Conservation (phyloP, 805 yeast genomes). For the Dipodascus albidus region DNA sequence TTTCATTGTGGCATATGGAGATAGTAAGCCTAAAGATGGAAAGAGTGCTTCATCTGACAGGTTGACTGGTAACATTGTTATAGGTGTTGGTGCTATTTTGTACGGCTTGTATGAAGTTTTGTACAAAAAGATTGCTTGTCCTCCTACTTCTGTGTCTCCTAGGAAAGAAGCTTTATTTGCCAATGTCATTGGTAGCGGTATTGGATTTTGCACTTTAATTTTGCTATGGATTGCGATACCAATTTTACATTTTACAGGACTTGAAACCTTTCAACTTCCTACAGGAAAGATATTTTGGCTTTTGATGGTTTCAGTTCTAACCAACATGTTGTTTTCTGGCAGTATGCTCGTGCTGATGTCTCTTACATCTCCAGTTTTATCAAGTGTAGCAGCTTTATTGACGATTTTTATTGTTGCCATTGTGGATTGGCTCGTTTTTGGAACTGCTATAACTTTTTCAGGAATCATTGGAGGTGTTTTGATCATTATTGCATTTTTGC, state of each 20-base stretch:
- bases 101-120: constrained; percentile 79
- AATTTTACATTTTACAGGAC: constrained; percentile 39
- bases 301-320: constrained; percentile 41
- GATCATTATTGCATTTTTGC: constrained; percentile 56
- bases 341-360: constrained; percentile 70
- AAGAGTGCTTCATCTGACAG: constrained; percentile 41
- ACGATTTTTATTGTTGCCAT: constrained; percentile 74
- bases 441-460: constrained; percentile 38
- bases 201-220: constrained; percentile 47
- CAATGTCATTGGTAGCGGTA: constrained; percentile 55
- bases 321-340: constrained; percentile 60
- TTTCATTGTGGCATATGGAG: constrained; percentile 60
- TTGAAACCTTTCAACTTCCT: constrained; percentile 49
- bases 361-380: constrained; percentile 73
- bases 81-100: constrained; percentile 60
- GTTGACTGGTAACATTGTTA: constrained; percentile 56
- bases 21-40: constrained; percentile 16
- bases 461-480: constrained; percentile 61
- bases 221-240: constrained; percentile 39
- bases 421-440: constrained; percentile 61
- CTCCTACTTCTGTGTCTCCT: constrained; percentile 53
- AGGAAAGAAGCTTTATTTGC: constrained; percentile 73
- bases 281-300: constrained; percentile 31
- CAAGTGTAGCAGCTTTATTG: constrained; percentile 52
- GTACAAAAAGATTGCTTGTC: constrained; percentile 65